Conservation (phyloP, 305 asterid species). For the Salvia sclarea region DNA sequence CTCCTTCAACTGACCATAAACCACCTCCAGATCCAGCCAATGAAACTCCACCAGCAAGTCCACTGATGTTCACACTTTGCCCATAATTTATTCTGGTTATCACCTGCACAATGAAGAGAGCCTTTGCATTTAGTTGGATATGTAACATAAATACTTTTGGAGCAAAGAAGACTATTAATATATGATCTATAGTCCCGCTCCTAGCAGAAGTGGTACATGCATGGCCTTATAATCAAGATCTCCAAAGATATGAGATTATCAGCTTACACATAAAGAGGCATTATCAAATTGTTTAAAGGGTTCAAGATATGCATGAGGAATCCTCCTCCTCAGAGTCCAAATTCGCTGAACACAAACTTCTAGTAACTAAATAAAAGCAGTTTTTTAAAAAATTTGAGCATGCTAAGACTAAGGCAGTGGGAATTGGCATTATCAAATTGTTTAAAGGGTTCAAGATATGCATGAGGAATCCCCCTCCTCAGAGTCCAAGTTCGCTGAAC, state of each 20-base stretch:
- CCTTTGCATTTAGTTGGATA: constrained; percentile 6
- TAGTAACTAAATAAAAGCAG: no score
- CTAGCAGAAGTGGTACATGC: background rate
- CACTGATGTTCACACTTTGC: constrained; percentile 86
- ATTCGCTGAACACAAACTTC: no score
- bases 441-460: no score
- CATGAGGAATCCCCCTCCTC: no score
- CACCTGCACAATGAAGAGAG: constrained; percentile 49
- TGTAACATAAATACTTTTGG: background rate
- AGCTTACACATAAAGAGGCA: background rate
- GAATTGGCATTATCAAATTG: no score
- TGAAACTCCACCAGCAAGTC: constrained; percentile 95
- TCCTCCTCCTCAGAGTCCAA: no score
- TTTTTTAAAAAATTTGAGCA: no score
- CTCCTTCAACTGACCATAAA: constrained; percentile 86
- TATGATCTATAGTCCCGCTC: background rate
- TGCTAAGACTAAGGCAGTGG: no score
- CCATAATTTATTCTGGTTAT: constrained; percentile 94
- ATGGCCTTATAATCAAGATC: background rate
- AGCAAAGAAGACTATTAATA: background rate
- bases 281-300: no score
- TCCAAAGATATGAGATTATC: background rate
- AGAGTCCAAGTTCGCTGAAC: no score
- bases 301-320: no score
- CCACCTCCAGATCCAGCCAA: constrained; percentile 93